Conservation (phyloP, 2,329 filamentous ascomycete species). For the Colletotrichum liaoningense region DNA sequence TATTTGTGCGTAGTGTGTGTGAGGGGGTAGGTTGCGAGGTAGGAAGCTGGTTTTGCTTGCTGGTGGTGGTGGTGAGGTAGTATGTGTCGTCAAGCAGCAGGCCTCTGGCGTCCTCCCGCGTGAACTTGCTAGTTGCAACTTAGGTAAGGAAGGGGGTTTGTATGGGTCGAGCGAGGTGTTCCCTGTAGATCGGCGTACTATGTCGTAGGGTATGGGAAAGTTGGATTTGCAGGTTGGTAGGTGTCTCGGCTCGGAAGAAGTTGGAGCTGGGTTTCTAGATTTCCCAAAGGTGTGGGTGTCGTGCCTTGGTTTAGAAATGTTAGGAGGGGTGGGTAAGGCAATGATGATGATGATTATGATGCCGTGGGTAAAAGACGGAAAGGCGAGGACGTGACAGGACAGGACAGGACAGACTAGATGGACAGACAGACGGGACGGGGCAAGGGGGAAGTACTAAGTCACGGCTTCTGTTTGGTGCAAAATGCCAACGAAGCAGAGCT, state of each 20-base stretch:
- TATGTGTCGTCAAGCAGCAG: slow-evolving; percentile 13
- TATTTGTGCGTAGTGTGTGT: background rate
- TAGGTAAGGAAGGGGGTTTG: slow-evolving; percentile 19
- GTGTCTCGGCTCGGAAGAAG: background rate
- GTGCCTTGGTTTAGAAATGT: slow-evolving; percentile 32
- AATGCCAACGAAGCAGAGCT: slow-evolving; percentile 16
- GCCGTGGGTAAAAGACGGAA: background rate
- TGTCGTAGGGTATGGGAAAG: slow-evolving; percentile 18
- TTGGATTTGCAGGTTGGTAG: background rate
- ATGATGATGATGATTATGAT: slow-evolving; percentile 31
- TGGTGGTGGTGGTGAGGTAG: background rate
- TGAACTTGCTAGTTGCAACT: slow-evolving; percentile 9
- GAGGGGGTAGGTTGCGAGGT: background rate
- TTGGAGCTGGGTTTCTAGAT: background rate
- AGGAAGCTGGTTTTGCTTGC: background rate
- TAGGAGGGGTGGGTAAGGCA: slow-evolving; percentile 23
- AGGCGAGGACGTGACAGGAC: background rate
- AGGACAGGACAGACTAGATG: background rate
- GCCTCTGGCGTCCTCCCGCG: background rate
- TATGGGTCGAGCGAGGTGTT: slow-evolving; percentile 21
- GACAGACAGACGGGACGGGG: background rate
- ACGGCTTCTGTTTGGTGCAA: slow-evolving; percentile 2
- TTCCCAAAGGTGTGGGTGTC: slow-evolving; percentile 15
- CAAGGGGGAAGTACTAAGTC: background rate
- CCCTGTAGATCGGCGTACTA: slow-evolving; percentile 27